Conservation (phyloP, 768 basidiomycete genomes). For the Mrakia frigida region DNA sequence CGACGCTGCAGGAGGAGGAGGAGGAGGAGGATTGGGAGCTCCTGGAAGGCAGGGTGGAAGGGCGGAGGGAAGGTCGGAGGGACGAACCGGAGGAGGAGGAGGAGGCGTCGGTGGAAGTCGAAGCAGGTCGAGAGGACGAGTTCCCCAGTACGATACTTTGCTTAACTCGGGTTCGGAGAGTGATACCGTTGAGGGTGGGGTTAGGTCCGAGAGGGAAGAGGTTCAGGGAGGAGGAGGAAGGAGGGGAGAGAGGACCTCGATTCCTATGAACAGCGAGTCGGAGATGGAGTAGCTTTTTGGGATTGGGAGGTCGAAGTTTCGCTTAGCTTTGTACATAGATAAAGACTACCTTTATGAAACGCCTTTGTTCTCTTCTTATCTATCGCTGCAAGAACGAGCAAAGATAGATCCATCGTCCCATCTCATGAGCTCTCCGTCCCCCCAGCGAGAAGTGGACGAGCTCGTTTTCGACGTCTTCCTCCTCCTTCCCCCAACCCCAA, state of each 20-base stretch:
- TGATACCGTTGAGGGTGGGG: not conserved
- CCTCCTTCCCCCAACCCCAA: too few relatives aligned
- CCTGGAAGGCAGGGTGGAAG: not conserved
- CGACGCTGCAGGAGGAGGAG: not conserved
- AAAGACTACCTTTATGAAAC: not conserved
- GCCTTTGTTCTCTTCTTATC: too few relatives aligned
- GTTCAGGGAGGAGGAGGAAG: too few relatives aligned
- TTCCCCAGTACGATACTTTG: not conserved
- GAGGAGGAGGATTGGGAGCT: not conserved
- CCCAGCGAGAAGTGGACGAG: too few relatives aligned
- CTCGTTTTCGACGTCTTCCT: too few relatives aligned
- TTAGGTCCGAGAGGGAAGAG: not conserved
- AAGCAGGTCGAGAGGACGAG: constrained; percentile 11
- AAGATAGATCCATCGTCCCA: too few relatives aligned
- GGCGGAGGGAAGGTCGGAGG: constrained; percentile 3
- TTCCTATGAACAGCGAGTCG: not conserved
- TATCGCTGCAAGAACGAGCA: too few relatives aligned
- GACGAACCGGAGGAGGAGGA: not conserved
- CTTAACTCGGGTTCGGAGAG: not conserved
- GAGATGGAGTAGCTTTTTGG: not conserved
- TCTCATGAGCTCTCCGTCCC: too few relatives aligned
- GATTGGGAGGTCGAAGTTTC: not conserved
- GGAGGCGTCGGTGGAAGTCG: constrained; percentile 6
- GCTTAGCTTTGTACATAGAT: not conserved
- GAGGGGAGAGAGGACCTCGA: not conserved